A percentile compares a stretch with the other conserved stretches of the same genome.
Evolutionary conservation across 169 alveolate genomes (phyloP).

Genomic region (Babesia sp.): DNA sequence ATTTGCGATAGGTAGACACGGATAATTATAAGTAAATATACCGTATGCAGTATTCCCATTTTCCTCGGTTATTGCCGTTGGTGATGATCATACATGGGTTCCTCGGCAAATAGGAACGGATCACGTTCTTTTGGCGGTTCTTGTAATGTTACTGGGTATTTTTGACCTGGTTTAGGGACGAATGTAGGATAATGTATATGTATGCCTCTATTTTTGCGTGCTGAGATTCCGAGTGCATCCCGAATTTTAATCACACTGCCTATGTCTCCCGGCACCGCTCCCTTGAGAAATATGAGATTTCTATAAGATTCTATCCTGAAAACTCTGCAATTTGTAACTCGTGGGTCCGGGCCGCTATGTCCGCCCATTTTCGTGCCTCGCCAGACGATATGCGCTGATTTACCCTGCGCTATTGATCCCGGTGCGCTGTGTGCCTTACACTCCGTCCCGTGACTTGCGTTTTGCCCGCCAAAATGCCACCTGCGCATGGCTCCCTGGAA

Average conservation of each 20-base stretch:
- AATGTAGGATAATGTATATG: conserved; percentile 83
- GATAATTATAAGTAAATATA: background rate
- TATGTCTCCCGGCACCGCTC: conserved; percentile 76
- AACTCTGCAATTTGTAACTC: conserved; percentile 81
- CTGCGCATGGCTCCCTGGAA: conserved; percentile 85
- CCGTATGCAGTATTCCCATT: background rate
- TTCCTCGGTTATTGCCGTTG: conserved; percentile 9
- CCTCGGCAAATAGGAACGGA: conserved; percentile 65
- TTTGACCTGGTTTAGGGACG: conserved; percentile 63
- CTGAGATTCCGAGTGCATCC: conserved; percentile 84
- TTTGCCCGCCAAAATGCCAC: conserved; percentile 85
- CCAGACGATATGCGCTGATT: conserved; percentile 81
- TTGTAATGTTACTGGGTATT: conserved; percentile 66
- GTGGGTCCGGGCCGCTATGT: conserved; percentile 84
- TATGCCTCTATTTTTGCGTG: conserved; percentile 71
- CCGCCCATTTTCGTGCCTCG: conserved; percentile 86
- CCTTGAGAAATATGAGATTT: conserved; percentile 81
- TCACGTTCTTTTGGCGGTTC: conserved; percentile 64
- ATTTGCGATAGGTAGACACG: background rate
- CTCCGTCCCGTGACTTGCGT: conserved; percentile 83
- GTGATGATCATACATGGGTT: conserved; percentile 62
- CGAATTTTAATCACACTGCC: conserved; percentile 81
- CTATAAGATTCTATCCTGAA: conserved; percentile 80
- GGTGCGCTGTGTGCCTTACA: conserved; percentile 84
- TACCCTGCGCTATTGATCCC: conserved; percentile 84